Evolutionary conservation across 805 yeast genomes (phyloP), one percentile per base, ranked within the genome.

Genomic region (Metschnikowia reukaufii): DNA sequence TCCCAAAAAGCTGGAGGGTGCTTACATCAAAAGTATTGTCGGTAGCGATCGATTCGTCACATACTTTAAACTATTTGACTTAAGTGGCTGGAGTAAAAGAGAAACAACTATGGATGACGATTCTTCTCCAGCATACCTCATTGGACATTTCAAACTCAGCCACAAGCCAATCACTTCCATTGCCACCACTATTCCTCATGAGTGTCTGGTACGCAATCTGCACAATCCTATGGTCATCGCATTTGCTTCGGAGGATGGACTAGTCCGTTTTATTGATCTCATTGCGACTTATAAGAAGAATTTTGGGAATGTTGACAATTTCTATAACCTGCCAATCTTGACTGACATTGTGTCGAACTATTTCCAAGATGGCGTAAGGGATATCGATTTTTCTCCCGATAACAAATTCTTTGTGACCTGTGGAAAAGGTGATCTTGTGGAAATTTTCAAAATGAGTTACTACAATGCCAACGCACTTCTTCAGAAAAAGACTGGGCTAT

Each of bases 161-260:
- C 74, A 76, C 46, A 74, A 74, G 50, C 79, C 88, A 2, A 72
- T 86, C 25, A 83, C 88, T 0, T 54, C 69, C 23, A 67, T 72
- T 9, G 57, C 67, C 4, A 65, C 72, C 10, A 67, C 74, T 0
- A 46, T 66, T 9, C 58, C 66, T 1, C 54, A 59, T 36, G 50
- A 43, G 21, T 38, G 34, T 3, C 36, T 31, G 38, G 29, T 44
- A 3, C 29, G 19, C 62, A 65, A 48, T 59, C 30, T 39, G 2
- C 47, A 40, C 16, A 78, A 54, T 74, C 88, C 61, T 39, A 62
- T 62, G 55, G 57, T 78, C 5, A 43, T 79, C 6, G 77, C 82
- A 0, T 59, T 82, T n/a, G 78, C 85, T 0, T 69, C 81, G 6
- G 86, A 81, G 50, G 89, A 84, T 58, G 94, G 90, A 2, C 77